Percentiles rank a stretch among this genome's conserved stretches.
phyloP scores from a whole-genome alignment of 176 grass and related monocot genomes.

The Oryza glumipatula region DNA sequence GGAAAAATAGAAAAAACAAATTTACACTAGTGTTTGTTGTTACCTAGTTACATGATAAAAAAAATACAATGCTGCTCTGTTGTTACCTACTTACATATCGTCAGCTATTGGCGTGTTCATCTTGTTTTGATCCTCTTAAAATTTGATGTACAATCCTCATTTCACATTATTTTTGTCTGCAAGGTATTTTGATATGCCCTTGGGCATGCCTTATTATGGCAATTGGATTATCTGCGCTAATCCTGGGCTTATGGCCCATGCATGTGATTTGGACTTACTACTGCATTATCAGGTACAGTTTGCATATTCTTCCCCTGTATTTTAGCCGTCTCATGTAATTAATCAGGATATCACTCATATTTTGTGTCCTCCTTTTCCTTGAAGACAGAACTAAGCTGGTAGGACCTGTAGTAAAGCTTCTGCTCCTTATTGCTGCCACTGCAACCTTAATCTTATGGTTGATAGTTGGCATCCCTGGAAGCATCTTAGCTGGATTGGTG shows the following conservation, averaged over 20 bases:
- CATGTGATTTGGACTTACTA: conserved; percentile 94
- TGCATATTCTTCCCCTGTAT: conserved; percentile 30
- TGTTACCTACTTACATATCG: background rate
- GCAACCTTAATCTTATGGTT: conserved; percentile 69
- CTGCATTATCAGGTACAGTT: conserved; percentile 75
- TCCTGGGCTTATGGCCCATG: conserved; percentile 91
- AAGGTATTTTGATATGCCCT: conserved; percentile 84
- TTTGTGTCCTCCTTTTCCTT: conserved; percentile 41
- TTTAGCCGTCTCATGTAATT: conserved; percentile 21
- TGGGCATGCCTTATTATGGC: conserved; percentile 85
- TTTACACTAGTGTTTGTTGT: no score
- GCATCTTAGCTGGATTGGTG: conserved; percentile 58
- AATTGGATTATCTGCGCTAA: conserved; percentile 81
- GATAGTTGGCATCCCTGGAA: conserved; percentile 74
- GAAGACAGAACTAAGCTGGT: conserved; percentile 81
- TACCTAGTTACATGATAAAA: background rate
- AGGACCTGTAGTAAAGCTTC: conserved; percentile 85
- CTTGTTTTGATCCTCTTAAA: background rate
- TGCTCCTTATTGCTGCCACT: conserved; percentile 68
- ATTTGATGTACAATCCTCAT: background rate
- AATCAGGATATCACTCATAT: conserved; percentile 36
- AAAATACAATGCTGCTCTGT: background rate
- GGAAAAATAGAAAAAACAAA: no score
- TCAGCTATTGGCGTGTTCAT: background rate
- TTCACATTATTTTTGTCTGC: conserved; percentile 12